Percentiles rank a stretch among this genome's conserved stretches.
phyloP scores from a whole-genome alignment of 192 early-diverging fungal genomes.

The Rhizoclosmatium sp. region DNA sequence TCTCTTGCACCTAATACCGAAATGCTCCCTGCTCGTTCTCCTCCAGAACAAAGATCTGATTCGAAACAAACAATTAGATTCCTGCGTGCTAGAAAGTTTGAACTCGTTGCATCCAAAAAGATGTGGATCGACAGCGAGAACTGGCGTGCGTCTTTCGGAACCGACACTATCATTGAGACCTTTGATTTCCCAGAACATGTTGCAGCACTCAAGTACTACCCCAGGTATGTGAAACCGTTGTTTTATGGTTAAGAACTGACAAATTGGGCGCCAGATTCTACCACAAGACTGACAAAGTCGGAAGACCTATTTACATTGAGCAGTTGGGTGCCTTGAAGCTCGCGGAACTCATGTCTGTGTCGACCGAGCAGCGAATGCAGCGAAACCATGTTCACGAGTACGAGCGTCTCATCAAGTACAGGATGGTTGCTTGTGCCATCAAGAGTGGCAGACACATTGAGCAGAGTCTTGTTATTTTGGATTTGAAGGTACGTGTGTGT shows the following conservation, averaged over 20 bases:
- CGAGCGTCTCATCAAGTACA: conserved; percentile 73
- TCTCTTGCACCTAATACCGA: too few relatives aligned
- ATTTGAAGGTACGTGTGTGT: conserved; percentile 64
- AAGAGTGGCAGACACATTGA: conserved; percentile 73
- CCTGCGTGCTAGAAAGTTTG: conserved; percentile 77
- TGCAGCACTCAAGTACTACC: conserved; percentile 71
- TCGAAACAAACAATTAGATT: conserved; percentile 44
- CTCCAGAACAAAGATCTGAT: too few relatives aligned
- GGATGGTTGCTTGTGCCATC: conserved; percentile 80
- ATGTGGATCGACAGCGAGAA: conserved; percentile 75
- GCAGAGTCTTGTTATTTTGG: conserved; percentile 88
- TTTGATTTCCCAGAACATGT: conserved; percentile 72
- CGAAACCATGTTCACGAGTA: conserved; percentile 79
- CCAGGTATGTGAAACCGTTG: conserved; percentile 29
- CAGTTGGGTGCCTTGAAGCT: conserved; percentile 77
- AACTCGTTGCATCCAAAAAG: conserved; percentile 67
- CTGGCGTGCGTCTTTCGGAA: conserved; percentile 71
- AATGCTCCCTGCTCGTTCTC: too few relatives aligned
- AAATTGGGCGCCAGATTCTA: conserved; percentile 62
- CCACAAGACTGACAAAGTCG: conserved; percentile 91
- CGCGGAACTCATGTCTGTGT: conserved; percentile 67
- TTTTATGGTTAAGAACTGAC: not conserved
- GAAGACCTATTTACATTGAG: conserved; percentile 93
- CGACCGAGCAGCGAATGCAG: conserved; percentile 74
- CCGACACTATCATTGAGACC: conserved; percentile 58